Base-by-base conservation (phyloP, 164 flowering plant genomes). In the Chimonanthus praecox region DNA sequence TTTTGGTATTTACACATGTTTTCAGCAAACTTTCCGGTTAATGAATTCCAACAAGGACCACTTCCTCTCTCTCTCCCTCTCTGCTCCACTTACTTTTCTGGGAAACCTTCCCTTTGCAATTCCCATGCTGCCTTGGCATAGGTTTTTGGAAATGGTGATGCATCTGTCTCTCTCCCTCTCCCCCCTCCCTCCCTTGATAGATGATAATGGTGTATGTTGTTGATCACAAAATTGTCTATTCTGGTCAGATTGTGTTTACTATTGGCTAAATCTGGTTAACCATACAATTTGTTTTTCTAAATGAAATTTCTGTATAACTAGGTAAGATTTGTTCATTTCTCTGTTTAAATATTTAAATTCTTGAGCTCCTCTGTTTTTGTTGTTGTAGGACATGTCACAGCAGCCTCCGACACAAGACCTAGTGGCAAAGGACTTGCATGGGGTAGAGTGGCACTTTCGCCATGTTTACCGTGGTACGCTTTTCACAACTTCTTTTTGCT, bases 351-450 rank as follows among this genome's bases (percentile, higher is more conserved):
- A 47, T 13, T 66, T 66, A 11, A 33, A 9, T 21, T 4, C 48
- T 66, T 66, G 48, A 66, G 6, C 3, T 20, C 21, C 74, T 60
- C 20, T 49, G 43, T n/a, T 6, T 75, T 47, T 77, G 21, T 76
- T 75, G 9, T 71, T 75, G 67, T 81, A 90, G 94, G 88, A 88
- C 78, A 83, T 80, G 92, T 69, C 82, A 15, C 78, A 78, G 74
- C 78, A 82, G 44, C 71, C 84, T 64, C 90, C 95, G 47, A 61
- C 68, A 3, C 95, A 90, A 69, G 89, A 85, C 33, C 80, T 90
- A 73, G 77, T 87, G 18, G 86, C 88, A 11, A 85, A 74, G 77
- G 95, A 90, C 71, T 74, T 90, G 83, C 91, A 85, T 74, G 95
- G 92, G 33, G 18, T 33, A 7, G 78, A 82, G 58, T 90, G 95